Evolutionary conservation across 78 protist species (phyloP).

Genomic region (Dictyostelium intermedium): DNA sequence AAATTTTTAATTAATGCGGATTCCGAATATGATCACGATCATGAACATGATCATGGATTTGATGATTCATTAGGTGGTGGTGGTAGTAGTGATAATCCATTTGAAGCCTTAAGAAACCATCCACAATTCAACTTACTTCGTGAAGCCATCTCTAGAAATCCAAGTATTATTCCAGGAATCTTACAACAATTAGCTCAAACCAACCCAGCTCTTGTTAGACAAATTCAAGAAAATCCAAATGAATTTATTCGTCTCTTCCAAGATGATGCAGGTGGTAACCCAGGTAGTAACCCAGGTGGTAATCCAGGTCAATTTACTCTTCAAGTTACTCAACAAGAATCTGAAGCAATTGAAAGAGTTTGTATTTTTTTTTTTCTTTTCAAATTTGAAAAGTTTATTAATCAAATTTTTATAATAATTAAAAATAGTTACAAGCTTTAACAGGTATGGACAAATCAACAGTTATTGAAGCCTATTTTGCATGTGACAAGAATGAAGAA

Average conservation of each 20-base stretch:
- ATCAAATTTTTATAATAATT: background rate
- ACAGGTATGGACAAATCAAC: slow-evolving; percentile 86
- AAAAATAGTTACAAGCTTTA: slow-evolving; percentile 72
- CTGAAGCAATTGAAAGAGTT: slow-evolving; percentile 91
- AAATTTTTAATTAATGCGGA: background rate
- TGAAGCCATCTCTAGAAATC: slow-evolving; percentile 67
- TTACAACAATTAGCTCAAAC: slow-evolving; percentile 70
- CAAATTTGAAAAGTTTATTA: background rate
- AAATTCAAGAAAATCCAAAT: slow-evolving; percentile 82
- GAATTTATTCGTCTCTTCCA: slow-evolving; percentile 85
- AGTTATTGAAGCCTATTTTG: slow-evolving; percentile 91
- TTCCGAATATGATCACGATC: background rate
- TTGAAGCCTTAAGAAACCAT: slow-evolving; percentile 62
- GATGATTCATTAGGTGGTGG: slow-evolving; percentile 55
- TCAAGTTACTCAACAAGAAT: slow-evolving; percentile 88
- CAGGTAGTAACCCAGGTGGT: background rate
- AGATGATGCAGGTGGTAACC: slow-evolving; percentile 26
- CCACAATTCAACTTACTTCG: slow-evolving; percentile 82
- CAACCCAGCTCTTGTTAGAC: slow-evolving; percentile 85
- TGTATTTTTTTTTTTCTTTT: background rate
- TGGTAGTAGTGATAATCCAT: slow-evolving; percentile 30
- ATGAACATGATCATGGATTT: slow-evolving; percentile 11
- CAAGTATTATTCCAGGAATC: slow-evolving; percentile 74
- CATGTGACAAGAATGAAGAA: slow-evolving; percentile 95
- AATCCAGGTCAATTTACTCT: slow-evolving; percentile 44